phyloP scores from a whole-genome alignment of 129 eudicot genomes.

The Escallonia rubra region DNA sequence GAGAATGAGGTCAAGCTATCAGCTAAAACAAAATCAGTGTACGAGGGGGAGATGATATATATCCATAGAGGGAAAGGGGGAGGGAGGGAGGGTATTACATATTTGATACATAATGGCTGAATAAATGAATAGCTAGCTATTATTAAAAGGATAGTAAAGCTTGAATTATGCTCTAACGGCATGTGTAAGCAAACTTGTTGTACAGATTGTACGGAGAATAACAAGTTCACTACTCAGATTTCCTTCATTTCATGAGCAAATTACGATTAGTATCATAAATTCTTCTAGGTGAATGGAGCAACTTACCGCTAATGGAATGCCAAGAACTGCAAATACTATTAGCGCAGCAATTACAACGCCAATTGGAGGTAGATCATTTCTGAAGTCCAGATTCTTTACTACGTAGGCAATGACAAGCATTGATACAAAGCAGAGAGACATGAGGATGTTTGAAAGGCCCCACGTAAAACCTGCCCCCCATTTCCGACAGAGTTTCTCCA shows the following conservation, averaged over 20 bases:
- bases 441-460: slow-evolving; percentile 81
- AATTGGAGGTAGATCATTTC: slow-evolving; percentile 50
- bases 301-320: slow-evolving; percentile 91
- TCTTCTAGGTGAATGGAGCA: slow-evolving; percentile 6
- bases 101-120: too few relatives aligned
- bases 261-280: background rate
- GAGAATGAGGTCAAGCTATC: too few relatives aligned
- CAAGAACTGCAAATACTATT: slow-evolving; percentile 70
- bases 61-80: too few relatives aligned
- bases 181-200: too few relatives aligned
- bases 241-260: background rate
- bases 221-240: too few relatives aligned
- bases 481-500: slow-evolving; percentile 82
- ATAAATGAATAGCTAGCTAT: too few relatives aligned
- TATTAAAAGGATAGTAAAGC: too few relatives aligned
- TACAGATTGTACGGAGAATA: too few relatives aligned
- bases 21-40: too few relatives aligned
- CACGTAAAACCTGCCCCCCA: slow-evolving; percentile 89
- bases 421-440: slow-evolving; percentile 81
- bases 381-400: slow-evolving; percentile 42
- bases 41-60: too few relatives aligned
- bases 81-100: too few relatives aligned
- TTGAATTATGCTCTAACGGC: too few relatives aligned
- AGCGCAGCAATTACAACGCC: slow-evolving; percentile 73
- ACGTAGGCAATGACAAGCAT: slow-evolving; percentile 67